Conservation (phyloP, 1,284 basidiomycete genomes). For the Marasmius oreades region DNA sequence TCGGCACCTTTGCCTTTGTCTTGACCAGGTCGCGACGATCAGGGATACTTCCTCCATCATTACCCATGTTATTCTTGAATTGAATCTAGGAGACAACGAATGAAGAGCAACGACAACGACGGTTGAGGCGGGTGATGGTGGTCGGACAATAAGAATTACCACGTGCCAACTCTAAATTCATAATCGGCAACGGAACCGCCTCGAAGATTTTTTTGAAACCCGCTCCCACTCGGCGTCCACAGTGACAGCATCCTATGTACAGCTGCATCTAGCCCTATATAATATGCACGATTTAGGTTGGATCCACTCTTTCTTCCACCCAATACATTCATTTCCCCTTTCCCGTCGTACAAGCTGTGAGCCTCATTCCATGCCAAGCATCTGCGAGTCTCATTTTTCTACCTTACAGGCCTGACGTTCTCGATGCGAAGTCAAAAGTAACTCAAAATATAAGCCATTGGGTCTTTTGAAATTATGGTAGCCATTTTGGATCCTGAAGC, state of each 20-base stretch:
- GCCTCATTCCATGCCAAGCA: no score
- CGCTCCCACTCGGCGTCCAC: no score
- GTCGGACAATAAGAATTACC: neutral
- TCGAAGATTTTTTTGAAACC: no score
- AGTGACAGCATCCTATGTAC: no score
- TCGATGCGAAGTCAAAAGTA: neutral
- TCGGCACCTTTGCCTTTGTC: conserved; percentile 62
- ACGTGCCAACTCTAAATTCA: neutral
- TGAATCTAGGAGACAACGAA: conserved; percentile 3
- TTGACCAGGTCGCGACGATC: conserved; percentile 78
- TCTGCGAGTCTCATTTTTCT: no score
- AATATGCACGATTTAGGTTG: no score
- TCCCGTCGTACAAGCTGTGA: no score
- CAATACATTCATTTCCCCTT: no score
- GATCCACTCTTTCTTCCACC: no score
- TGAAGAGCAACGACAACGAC: neutral
- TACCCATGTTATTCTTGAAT: conserved; percentile 54
- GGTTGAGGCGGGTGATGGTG: neutral
- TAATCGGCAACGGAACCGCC: no score
- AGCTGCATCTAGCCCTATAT: no score
- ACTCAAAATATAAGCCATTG: neutral
- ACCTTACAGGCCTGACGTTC: no score
- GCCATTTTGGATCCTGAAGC: neutral
- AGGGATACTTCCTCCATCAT: conserved; percentile 85
- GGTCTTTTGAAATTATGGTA: neutral